Evolutionary conservation across 805 yeast genomes (phyloP).

Genomic region (Barnettozyma siamensis): DNA sequence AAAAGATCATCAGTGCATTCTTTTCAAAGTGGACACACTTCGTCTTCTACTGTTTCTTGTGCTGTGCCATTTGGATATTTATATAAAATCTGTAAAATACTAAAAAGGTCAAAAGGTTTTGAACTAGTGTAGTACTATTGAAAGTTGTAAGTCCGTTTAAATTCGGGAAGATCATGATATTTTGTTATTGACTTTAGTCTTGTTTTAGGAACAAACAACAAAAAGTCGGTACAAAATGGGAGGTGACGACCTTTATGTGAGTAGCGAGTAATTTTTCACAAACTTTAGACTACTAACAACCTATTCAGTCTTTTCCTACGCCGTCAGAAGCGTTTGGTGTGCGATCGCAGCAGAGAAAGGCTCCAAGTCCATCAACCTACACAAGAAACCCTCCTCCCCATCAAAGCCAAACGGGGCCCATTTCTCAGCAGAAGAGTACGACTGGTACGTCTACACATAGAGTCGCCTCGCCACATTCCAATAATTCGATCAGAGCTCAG

Average conservation of each 20-base stretch:
- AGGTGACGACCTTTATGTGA: conserved; percentile 24
- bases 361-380: conserved; percentile 5
- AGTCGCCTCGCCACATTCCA: neutral
- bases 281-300: conserved; percentile 8
- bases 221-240: conserved; percentile 15
- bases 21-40: conserved; percentile 4
- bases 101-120: conserved; percentile 1
- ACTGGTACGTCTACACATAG: neutral
- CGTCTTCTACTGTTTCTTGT: conserved; percentile 5
- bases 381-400: conserved; percentile 5
- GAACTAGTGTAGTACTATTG: too few species aligned
- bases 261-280: conserved; percentile 6
- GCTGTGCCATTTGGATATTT: conserved; percentile 8
- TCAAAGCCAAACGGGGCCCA: neutral
- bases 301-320: conserved; percentile 24
- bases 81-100: conserved; percentile 10
- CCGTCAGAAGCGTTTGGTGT: conserved; percentile 27
- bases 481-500: conserved; percentile 1
- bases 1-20: conserved; percentile 5
- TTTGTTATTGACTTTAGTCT: too few species aligned
- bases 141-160: too few species aligned
- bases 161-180: too few species aligned
- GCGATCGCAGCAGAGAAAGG: conserved; percentile 13
- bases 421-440: neutral
- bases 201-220: too few species aligned